Evolutionary conservation across 805 yeast genomes (phyloP), one percentile per base, ranked within the genome.

Genomic region (Candida stauntonica): DNA sequence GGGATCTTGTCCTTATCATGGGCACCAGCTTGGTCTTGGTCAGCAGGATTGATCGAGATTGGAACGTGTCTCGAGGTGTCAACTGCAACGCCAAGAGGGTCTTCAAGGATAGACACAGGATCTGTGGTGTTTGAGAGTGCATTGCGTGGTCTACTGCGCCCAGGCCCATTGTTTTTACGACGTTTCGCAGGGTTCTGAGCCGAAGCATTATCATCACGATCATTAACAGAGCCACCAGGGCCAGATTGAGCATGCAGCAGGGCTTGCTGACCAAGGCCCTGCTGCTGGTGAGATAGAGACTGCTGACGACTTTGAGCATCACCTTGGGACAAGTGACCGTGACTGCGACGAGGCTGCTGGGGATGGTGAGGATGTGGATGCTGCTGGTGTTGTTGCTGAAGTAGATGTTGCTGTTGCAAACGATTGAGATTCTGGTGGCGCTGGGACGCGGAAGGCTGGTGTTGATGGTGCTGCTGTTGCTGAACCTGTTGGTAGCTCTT

Each of bases 1-100:
- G 53, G 52, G 31, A 48, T 49, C 30, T 39, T 33, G 14, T 53
- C 54, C 39, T 52, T 53, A 7, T 35, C 38, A 3, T 35, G 14
- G 7, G 16, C 17, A 17, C 24, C 17, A 7, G 31, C 33, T 15
- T 41, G 32, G 18, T 12, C 18, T 6, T 28, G 16, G 8, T 12
- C 16, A 16, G 31, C 27, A 17, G 40, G 43, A n/a, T 31, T 38
- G 20, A 48, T 24, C 3, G 46, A 37, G 14, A 46, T 38, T 16
- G 50, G 42, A 5, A 45, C 44, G 14, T 41, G 52, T 15, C 42
- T 28, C 1, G 50, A 13, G 0, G 44, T 16, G 5, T 39, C 29
- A 4, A 46, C 44, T 17, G 39, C 28, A 7, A 37, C 42, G 11
- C 28, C 33, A 15, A 52, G 29, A 5, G 51, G 39, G 15, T 46